These are phyloP conservation scores for Bipolaris bicolor DNA, from an alignment of 2,329 filamentous ascomycete species.

Conservation along the genomic window DNA sequence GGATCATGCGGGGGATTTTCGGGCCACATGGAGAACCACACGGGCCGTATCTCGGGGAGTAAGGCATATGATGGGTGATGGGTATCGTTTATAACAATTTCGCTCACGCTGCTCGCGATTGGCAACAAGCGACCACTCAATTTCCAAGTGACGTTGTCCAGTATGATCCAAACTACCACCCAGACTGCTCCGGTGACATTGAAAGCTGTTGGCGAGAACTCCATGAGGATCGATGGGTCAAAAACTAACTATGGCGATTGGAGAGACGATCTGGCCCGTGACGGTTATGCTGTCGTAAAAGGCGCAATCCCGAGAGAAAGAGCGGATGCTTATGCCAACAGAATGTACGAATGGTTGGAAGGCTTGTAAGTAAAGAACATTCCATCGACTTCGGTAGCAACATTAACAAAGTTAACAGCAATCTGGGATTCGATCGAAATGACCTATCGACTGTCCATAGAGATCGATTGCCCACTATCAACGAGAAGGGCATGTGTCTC, in stretches of 20 bases:
- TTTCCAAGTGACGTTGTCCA: background rate
- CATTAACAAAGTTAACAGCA: slow-evolving; percentile 2
- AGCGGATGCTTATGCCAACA: slow-evolving; percentile 46
- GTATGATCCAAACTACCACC: slow-evolving; percentile 22
- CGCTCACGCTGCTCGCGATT: no score
- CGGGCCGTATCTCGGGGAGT: no score
- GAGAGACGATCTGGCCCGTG: slow-evolving; percentile 37
- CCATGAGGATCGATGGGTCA: slow-evolving; percentile 27
- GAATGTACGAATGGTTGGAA: slow-evolving; percentile 40
- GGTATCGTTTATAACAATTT: no score
- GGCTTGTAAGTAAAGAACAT: slow-evolving; percentile 31
- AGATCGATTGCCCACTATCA: slow-evolving; percentile 29
- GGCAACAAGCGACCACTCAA: no score
- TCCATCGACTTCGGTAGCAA: no score
- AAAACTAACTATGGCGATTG: slow-evolving; percentile 41
- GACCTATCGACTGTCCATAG: slow-evolving; percentile 28
- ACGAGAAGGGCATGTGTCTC: slow-evolving; percentile 30
- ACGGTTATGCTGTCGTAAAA: slow-evolving; percentile 51
- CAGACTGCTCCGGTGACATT: slow-evolving; percentile 17
- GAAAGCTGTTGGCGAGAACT: slow-evolving; percentile 10
- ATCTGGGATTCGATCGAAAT: slow-evolving; percentile 29
- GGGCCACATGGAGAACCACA: no score
- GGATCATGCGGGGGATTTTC: no score
- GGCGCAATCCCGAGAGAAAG: slow-evolving; percentile 53
- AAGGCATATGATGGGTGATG: no score